Evolutionary conservation across 2,329 filamentous ascomycete genomes (phyloP).

Genomic region (Pseudocercospora fijiensis): DNA sequence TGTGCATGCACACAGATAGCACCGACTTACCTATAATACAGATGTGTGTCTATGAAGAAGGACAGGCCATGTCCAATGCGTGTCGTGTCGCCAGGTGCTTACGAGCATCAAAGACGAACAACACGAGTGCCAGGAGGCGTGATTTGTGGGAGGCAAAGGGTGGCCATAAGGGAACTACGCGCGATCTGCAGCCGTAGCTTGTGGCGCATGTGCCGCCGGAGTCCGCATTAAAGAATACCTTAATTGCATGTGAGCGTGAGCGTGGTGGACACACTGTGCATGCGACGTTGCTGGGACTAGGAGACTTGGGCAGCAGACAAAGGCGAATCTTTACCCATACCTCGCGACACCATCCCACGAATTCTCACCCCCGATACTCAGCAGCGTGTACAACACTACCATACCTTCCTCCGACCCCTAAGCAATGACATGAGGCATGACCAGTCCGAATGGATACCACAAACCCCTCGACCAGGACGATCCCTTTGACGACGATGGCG

Average conservation of each 20-base stretch:
- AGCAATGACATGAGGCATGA: conserved; percentile 45
- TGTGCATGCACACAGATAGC: too few relatives aligned
- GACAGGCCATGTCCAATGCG: not conserved
- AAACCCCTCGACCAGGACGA: conserved; percentile 63
- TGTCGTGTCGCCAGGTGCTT: not conserved
- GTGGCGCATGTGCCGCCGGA: not conserved
- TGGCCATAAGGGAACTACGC: not conserved
- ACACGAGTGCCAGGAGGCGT: not conserved
- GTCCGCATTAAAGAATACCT: not conserved
- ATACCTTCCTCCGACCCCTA: not conserved
- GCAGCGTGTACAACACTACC: not conserved
- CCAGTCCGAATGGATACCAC: conserved; percentile 48
- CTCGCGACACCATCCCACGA: not conserved
- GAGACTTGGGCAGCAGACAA: not conserved
- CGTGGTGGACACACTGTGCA: not conserved
- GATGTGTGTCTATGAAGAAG: not conserved
- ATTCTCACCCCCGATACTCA: not conserved
- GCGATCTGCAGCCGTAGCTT: not conserved
- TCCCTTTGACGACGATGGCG: conserved; percentile 52
- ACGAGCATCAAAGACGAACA: not conserved
- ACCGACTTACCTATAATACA: not conserved
- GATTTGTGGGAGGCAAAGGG: too few relatives aligned
- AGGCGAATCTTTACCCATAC: not conserved
- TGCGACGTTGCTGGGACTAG: not conserved
- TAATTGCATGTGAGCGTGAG: conserved; percentile 4